phyloP scores from a whole-genome alignment of 2,329 filamentous ascomycete species.

The Pochonia chlamydosporia region DNA sequence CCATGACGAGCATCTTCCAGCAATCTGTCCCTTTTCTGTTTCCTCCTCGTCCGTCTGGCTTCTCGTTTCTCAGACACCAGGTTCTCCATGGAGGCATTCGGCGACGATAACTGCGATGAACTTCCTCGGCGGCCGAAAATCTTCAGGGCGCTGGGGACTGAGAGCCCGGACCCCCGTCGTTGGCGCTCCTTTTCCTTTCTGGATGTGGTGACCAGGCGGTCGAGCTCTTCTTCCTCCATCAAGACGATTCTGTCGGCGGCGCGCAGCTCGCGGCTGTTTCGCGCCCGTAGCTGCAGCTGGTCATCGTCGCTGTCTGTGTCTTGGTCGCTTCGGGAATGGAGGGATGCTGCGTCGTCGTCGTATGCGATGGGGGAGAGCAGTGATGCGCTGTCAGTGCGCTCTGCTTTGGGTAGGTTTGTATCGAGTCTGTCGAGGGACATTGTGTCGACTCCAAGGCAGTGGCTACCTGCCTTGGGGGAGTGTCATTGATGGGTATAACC shows the following conservation, averaged over 20 bases:
- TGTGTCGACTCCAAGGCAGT: constrained; percentile 3
- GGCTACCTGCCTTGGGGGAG: not conserved
- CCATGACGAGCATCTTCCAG: constrained; percentile 50
- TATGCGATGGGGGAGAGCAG: constrained; percentile 59
- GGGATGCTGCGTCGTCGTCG: constrained; percentile 63
- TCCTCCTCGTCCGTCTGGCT: constrained; percentile 42
- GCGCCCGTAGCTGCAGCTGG: constrained; percentile 56
- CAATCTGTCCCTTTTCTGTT: constrained; percentile 47
- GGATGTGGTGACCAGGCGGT: constrained; percentile 51
- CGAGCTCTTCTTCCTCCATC: constrained; percentile 69
- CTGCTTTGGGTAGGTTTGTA: constrained; percentile 13
- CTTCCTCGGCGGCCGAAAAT: constrained; percentile 33
- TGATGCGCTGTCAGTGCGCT: constrained; percentile 29
- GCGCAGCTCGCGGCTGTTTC: constrained; percentile 64
- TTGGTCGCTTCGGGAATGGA: constrained; percentile 63
- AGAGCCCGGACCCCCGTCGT: constrained; percentile 42
- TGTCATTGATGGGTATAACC: constrained; percentile 1
- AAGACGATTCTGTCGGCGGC: constrained; percentile 65
- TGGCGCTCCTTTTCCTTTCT: constrained; percentile 45
- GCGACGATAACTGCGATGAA: constrained; percentile 27
- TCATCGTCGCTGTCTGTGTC: constrained; percentile 75
- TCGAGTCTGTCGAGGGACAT: constrained; percentile 17
- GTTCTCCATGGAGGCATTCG: constrained; percentile 42
- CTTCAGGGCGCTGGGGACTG: constrained; percentile 44
- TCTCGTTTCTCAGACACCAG: constrained; percentile 44